Evolutionary conservation across 1,284 basidiomycete species (phyloP).

Genomic region (Rugosomyces carneus): DNA sequence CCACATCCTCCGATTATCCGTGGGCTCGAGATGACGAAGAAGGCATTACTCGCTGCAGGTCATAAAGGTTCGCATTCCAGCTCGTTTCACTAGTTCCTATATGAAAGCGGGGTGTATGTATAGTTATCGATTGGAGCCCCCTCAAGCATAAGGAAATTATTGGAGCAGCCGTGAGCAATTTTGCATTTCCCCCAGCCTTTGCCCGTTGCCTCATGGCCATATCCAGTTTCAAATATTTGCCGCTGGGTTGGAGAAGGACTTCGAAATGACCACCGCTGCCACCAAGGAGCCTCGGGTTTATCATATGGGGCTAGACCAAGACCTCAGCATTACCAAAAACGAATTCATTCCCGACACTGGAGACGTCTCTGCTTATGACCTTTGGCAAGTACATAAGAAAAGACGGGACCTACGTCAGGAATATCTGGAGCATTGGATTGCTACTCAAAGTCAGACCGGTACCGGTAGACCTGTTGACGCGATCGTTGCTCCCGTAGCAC

Average conservation of each 20-base stretch:
- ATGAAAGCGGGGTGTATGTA: constrained; percentile 24
- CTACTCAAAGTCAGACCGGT: constrained; percentile 38
- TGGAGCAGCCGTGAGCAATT: constrained; percentile 17
- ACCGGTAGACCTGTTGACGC: constrained; percentile 63
- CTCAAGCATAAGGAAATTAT: constrained; percentile 20
- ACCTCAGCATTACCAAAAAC: constrained; percentile 11
- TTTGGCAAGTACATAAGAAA: constrained; percentile 51
- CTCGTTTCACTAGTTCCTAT: background rate
- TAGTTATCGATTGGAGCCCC: constrained; percentile 36
- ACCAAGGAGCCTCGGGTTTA: constrained; percentile 47
- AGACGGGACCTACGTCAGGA: constrained; percentile 39
- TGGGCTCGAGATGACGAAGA: constrained; percentile 53
- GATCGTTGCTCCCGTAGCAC: constrained; percentile 50
- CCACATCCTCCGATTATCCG: constrained; percentile 70
- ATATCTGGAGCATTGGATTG: constrained; percentile 55
- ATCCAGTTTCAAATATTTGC: constrained; percentile 27
- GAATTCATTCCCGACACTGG: constrained; percentile 6
- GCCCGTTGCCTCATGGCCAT: background rate
- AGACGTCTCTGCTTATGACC: constrained; percentile 36
- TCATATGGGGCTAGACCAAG: constrained; percentile 36
- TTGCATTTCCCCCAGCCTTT: background rate
- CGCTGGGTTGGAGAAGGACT: constrained; percentile 41
- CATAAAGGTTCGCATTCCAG: constrained; percentile 43
- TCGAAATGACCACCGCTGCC: constrained; percentile 28
- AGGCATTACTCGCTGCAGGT: constrained; percentile 57